Evolutionary conservation across 2,329 filamentous ascomycete genomes (phyloP).

Genomic region (Alternaria novae-zelandiae): DNA sequence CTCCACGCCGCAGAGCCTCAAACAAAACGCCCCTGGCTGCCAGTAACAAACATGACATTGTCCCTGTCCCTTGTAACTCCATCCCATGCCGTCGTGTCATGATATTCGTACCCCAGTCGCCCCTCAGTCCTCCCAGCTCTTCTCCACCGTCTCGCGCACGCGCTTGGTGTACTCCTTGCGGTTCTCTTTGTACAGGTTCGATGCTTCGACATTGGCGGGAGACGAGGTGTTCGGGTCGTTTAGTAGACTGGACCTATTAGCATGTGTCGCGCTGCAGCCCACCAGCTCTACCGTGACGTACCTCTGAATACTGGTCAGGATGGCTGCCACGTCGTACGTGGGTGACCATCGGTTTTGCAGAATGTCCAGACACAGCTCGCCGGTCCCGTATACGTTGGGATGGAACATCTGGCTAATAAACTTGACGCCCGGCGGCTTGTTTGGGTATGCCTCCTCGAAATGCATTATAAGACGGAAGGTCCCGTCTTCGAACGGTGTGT

Average conservation of each 20-base stretch:
- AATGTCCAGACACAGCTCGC: conserved; percentile 95
- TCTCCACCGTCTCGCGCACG: conserved; percentile 95
- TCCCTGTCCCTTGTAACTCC: conserved; percentile 27
- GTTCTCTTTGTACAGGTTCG: conserved; percentile 98
- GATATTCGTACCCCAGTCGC: conserved; percentile 6
- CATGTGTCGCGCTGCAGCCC: not conserved
- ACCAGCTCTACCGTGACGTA: conserved; percentile 47
- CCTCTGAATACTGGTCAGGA: conserved; percentile 98
- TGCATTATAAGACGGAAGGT: conserved; percentile 98
- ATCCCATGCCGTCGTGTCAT: conserved; percentile 21
- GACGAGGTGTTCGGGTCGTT: conserved; percentile 99
- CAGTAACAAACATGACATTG: conserved; percentile 15
- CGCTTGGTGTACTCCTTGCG: conserved; percentile 94
- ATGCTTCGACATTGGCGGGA: conserved; percentile 96
- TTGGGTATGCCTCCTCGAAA: conserved; percentile 98
- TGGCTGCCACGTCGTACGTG: conserved; percentile 96
- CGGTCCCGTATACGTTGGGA: conserved; percentile 96
- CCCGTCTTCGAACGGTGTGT: conserved; percentile 97
- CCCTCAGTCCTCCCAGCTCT: conserved; percentile 91
- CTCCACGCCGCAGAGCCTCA: conserved; percentile 33
- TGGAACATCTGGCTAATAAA: conserved; percentile 99
- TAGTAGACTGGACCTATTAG: conserved; percentile 69
- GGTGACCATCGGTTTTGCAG: conserved; percentile 98
- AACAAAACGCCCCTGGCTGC: conserved; percentile 10
- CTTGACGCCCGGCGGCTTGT: conserved; percentile 96